Evolutionary conservation across 1,139 yeast species (phyloP).

Genomic region (Suhomyces ambrosiae): DNA sequence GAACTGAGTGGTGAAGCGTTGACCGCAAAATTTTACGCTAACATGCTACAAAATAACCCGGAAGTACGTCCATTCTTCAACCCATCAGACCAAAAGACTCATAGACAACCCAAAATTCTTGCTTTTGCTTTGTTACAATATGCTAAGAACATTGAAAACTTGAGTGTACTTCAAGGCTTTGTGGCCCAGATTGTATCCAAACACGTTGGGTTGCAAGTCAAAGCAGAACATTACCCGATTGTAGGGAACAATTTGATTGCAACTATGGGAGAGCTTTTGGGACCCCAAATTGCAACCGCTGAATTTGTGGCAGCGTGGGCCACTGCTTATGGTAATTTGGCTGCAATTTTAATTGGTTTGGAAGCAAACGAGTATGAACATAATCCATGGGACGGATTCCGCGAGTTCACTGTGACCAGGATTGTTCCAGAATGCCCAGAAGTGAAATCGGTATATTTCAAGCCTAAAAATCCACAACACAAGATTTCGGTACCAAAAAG

Average conservation of each 20-base stretch:
- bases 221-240: slow-evolving; percentile 65
- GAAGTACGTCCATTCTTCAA: slow-evolving; percentile 64
- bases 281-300: slow-evolving; percentile 56
- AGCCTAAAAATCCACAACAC: slow-evolving; percentile 45
- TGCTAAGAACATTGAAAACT: slow-evolving; percentile 64
- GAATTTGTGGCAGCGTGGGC: slow-evolving; percentile 67
- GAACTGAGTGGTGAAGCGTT: slow-evolving; percentile 57
- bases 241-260: slow-evolving; percentile 59
- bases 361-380: slow-evolving; percentile 51
- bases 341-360: slow-evolving; percentile 58
- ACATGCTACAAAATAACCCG: slow-evolving; percentile 56
- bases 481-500: slow-evolving; percentile 40
- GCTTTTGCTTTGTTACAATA: slow-evolving; percentile 65
- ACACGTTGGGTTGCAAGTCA: slow-evolving; percentile 65
- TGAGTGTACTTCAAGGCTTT: slow-evolving; percentile 53
- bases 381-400: slow-evolving; percentile 58
- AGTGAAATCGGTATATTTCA: slow-evolving; percentile 55
- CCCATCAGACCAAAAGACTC: slow-evolving; percentile 55
- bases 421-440: slow-evolving; percentile 47
- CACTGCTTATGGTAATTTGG: slow-evolving; percentile 64
- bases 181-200: slow-evolving; percentile 65
- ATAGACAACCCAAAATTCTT: slow-evolving; percentile 64
- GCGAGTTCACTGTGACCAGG: slow-evolving; percentile 49
- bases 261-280: slow-evolving; percentile 58
- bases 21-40: slow-evolving; percentile 55